A percentile compares a stretch with the other conserved stretches of the same genome.
Conservation (phyloP, 1,139 yeast species). For the Sugiyamaella castrensis region DNA sequence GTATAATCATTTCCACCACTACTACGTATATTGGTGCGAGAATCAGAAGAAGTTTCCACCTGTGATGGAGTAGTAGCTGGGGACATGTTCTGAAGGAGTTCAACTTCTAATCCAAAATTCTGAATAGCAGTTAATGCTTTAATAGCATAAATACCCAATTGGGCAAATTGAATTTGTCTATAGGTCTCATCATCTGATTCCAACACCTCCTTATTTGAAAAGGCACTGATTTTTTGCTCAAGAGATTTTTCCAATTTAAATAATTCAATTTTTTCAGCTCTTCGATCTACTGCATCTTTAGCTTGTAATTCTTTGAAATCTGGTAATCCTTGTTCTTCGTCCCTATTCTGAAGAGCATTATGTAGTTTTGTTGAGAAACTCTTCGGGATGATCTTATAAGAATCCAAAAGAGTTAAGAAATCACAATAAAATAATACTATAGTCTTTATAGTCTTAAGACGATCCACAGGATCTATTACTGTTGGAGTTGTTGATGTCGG, state of each 20-base stretch:
- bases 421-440: conserved; percentile 25
- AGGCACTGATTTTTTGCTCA: conserved; percentile 29
- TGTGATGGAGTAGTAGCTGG: conserved; percentile 10
- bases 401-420: conserved; percentile 29
- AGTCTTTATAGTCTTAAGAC: conserved; percentile 22
- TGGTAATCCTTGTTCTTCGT: conserved; percentile 10
- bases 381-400: conserved; percentile 26
- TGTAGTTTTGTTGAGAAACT: conserved; percentile 18
- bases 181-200: conserved; percentile 56
- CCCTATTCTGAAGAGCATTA: conserved; percentile 15
- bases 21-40: conserved; percentile 10
- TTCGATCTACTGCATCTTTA: conserved; percentile 50
- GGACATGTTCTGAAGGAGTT: conserved; percentile 42
- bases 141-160: conserved; percentile 51
- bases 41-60: conserved; percentile 2
- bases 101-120: conserved; percentile 53
- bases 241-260: conserved; percentile 60
- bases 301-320: conserved; percentile 33
- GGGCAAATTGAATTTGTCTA: conserved; percentile 53
- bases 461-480: conserved; percentile 7
- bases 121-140: conserved; percentile 56
- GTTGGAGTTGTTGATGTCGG: not conserved
- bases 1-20: conserved; percentile 9
- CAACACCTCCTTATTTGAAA: conserved; percentile 16
- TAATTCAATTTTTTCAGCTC: conserved; percentile 72